Percentiles rank a stretch among this genome's conserved stretches.
Evolutionary conservation across 805 yeast genomes (phyloP).

Genomic region (Babjeviella inositovora): DNA sequence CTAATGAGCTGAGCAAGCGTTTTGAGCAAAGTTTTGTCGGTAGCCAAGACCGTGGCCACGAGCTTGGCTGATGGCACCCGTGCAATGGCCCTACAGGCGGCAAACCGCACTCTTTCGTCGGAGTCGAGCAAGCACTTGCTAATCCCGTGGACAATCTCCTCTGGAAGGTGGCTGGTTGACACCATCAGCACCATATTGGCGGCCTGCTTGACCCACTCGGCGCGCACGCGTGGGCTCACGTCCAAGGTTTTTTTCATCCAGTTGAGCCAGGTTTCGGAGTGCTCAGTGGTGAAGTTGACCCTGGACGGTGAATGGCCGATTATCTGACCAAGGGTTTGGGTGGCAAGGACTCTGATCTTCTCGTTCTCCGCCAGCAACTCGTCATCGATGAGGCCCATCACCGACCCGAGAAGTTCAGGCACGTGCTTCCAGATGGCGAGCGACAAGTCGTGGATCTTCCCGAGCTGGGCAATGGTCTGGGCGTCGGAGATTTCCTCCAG

Average conservation of each 20-base stretch:
- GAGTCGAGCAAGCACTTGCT: constrained; percentile 59
- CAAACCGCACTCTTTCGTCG: constrained; percentile 55
- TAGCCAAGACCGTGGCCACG: constrained; percentile 27
- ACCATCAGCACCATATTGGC: constrained; percentile 23
- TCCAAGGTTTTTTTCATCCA: constrained; percentile 74
- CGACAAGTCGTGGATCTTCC: constrained; percentile 45
- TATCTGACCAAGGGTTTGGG: constrained; percentile 58
- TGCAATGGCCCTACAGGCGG: constrained; percentile 36
- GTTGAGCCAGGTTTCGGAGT: constrained; percentile 41
- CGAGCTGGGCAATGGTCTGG: constrained; percentile 22
- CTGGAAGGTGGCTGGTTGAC: constrained; percentile 16
- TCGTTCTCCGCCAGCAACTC: constrained; percentile 64
- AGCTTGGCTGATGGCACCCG: constrained; percentile 28
- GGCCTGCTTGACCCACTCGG: constrained; percentile 52
- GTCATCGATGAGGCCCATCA: constrained; percentile 66
- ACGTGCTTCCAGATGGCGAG: constrained; percentile 61
- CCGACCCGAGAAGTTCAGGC: constrained; percentile 60
- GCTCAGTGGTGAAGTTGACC: constrained; percentile 39
- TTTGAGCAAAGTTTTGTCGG: constrained; percentile 26
- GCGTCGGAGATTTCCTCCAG: constrained; percentile 7
- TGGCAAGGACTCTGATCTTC: constrained; percentile 46
- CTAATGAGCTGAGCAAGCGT: constrained; percentile 50
- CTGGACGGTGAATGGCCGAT: constrained; percentile 29
- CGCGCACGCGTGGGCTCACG: constrained; percentile 43
- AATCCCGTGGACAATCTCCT: constrained; percentile 40